A percentile compares a stretch with the other conserved stretches of the same genome.
Conservation (phyloP, 371 early-diverging fungal species). For the Entomophthora muscae region DNA sequence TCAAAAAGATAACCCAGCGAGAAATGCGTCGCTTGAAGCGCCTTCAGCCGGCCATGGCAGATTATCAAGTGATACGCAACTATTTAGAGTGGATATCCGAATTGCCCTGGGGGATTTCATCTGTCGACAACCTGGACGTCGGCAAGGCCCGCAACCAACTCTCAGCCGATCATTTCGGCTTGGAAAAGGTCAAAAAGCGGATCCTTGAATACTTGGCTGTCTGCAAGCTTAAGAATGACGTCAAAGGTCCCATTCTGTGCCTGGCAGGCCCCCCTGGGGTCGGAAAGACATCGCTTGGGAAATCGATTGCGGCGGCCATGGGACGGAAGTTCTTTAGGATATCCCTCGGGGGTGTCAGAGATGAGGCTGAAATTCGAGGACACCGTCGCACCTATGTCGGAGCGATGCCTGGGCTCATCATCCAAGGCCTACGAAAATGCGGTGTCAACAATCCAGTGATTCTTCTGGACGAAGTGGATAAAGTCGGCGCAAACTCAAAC, state of each 20-base stretch:
- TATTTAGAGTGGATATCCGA: slow-evolving; percentile 60
- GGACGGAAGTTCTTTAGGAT: slow-evolving; percentile 65
- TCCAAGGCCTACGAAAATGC: slow-evolving; percentile 51
- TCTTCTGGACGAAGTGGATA: slow-evolving; percentile 72
- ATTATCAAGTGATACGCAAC: slow-evolving; percentile 59
- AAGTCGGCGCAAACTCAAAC: slow-evolving; percentile 37
- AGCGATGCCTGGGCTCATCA: slow-evolving; percentile 66
- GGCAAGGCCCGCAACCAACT: slow-evolving; percentile 38
- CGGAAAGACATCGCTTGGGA: slow-evolving; percentile 72
- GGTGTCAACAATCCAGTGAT: slow-evolving; percentile 69
- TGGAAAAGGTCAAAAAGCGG: slow-evolving; percentile 64
- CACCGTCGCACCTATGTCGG: slow-evolving; percentile 84
- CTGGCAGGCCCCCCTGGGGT: slow-evolving; percentile 52
- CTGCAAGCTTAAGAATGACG: slow-evolving; percentile 50
- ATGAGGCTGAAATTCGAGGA: slow-evolving; percentile 79
- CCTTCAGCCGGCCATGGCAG: slow-evolving; percentile 53
- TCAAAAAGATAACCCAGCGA: slow-evolving; percentile 35
- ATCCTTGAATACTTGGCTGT: slow-evolving; percentile 73
- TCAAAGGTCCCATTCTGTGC: slow-evolving; percentile 72
- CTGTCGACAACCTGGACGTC: slow-evolving; percentile 47
- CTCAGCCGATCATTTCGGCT: slow-evolving; percentile 65
- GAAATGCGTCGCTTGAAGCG: slow-evolving; percentile 54
- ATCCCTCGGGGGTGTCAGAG: slow-evolving; percentile 71
- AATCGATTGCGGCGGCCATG: slow-evolving; percentile 62
- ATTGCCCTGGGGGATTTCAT: slow-evolving; percentile 52